Evolutionary conservation across 805 yeast genomes (phyloP), one percentile per base, ranked within the genome.

Genomic region (Candida glaebosa): DNA sequence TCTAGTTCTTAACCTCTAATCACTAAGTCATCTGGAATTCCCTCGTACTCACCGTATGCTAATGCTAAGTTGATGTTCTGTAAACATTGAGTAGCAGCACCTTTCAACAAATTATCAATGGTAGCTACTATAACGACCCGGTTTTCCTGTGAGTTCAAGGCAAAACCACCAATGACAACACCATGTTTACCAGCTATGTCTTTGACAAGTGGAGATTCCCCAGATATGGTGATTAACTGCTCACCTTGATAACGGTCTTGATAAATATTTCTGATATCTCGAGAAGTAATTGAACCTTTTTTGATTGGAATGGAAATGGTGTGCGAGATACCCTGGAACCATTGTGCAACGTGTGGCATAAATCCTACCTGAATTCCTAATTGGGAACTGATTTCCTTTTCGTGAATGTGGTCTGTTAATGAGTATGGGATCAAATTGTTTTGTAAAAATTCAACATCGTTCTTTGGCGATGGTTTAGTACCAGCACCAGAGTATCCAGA

Each of bases 401-500:
- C 99, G 62, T 93, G 99, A 45, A 93, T 84, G 65, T 93, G 99
- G 62, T 91, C 96, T 9, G 99, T 93, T 56, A 93, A 75, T 4
- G 96, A 82, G 69, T 93, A 93, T 43, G 99, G 98, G 56, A 93
- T 87, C 60, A 93, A 71, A 68, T 93, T 93, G 67, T 93, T 79
- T 46, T 70, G 66, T 60, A 93, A 74, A 57, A 81, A 73, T 44
- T 80, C 73, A 38, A 84, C 69, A 61, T 93, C 97, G 60, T 93
- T 93, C 71, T 90, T 89, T 47, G 96, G 96, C 10, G 96, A 87
- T 44, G 99, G 99, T 69, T 95, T 93, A 30, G 99, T 90, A 50
- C 99, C 99, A 8, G 99, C 99, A 45, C 99, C 99, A 9, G 99
- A 93, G 63, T 91, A 93, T 38, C 99, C 99, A 37, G 96, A 87